Percentiles rank a stretch among this genome's conserved stretches.
phyloP scores from a whole-genome alignment of 768 basidiomycete genomes.

The Xerocomellus amylosporus region DNA sequence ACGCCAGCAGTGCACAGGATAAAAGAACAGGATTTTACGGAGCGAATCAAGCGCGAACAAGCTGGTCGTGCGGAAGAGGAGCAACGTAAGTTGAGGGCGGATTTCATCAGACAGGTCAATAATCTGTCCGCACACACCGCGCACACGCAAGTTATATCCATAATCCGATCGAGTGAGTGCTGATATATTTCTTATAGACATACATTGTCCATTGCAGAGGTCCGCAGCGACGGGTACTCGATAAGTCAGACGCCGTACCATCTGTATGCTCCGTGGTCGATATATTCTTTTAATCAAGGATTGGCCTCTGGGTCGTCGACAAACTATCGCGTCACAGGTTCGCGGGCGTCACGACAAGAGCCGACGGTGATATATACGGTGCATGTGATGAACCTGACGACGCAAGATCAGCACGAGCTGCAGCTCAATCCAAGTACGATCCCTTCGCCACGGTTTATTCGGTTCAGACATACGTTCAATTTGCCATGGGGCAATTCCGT shows the following conservation, averaged over 20 bases:
- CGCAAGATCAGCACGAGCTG: slow-evolving; percentile 27
- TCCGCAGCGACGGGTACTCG: background rate
- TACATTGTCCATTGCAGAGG: slow-evolving; percentile 8
- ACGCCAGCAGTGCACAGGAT: slow-evolving; percentile 5
- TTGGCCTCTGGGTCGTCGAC: background rate
- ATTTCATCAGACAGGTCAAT: slow-evolving; percentile 22
- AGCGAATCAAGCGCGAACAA: background rate
- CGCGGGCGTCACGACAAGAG: slow-evolving; percentile 12
- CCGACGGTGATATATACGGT: slow-evolving; percentile 21
- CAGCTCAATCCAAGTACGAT: slow-evolving; percentile 23
- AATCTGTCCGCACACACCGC: background rate
- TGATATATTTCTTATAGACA: slow-evolving; percentile 8
- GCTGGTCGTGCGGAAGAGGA: slow-evolving; percentile 8
- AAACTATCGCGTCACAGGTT: slow-evolving; percentile 2
- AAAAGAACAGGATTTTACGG: background rate
- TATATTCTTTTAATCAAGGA: background rate
- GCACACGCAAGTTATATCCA: background rate
- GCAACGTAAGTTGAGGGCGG: slow-evolving; percentile 5
- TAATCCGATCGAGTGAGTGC: background rate
- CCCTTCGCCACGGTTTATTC: slow-evolving; percentile 23
- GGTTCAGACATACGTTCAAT: slow-evolving; percentile 11
- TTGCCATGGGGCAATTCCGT: slow-evolving; percentile 21
- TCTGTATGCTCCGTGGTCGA: background rate
- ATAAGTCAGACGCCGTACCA: background rate
- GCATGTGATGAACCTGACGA: slow-evolving; percentile 27